Evolutionary conservation across 768 basidiomycete genomes (phyloP), one percentile per base, ranked within the genome.

Genomic region (Lyophyllum shimeji): DNA sequence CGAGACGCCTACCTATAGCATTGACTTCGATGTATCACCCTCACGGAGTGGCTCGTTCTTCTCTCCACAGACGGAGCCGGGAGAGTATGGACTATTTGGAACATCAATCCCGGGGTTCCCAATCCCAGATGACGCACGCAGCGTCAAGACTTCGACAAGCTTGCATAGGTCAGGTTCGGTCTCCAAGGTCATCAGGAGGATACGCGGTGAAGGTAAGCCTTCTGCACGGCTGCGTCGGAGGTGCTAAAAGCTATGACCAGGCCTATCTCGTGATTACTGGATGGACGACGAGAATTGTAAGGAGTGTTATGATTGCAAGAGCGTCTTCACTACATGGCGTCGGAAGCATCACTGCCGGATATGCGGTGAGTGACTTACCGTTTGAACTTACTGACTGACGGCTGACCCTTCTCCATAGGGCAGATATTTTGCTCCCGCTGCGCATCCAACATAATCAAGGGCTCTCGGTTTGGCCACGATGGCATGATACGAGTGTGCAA

Each of bases 351-450:
- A 99, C 68, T 99, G 97, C 73, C 85, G 97, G 12, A 94, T 98
- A 70, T 98, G 97, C 67, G 94, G 94, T 89, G 66, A 53, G 81
- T 71, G 43, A 17, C 50, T 47, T 37, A 46, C 23, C 45, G 27
- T 17, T 45, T 34, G 7, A 6, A 49, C 3, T 4, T 6, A 11
- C 17, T 49, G n/a, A 8, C 4, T 29, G 23, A 27, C 21, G 47
- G 24, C 45, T 50, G 42, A 56, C 50, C 33, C 44, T 11, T 24
- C 46, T 51, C 6, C 31, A 57, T 46, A 90, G 95, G 95, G 29
- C 95, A 97, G 71, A 95, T 99, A 68, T 99, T 98, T 68, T 99
- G 97, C 71, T 93, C 93, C 29, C 85, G 94, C 8, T 99, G 97
- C 70, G 95, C 97, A 2, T 95, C 94, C 27, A 96, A 97, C 64